These are phyloP conservation scores for Hypoxylon sp. DNA, from an alignment of 2,329 filamentous ascomycete species.

Conservation along the genomic window DNA sequence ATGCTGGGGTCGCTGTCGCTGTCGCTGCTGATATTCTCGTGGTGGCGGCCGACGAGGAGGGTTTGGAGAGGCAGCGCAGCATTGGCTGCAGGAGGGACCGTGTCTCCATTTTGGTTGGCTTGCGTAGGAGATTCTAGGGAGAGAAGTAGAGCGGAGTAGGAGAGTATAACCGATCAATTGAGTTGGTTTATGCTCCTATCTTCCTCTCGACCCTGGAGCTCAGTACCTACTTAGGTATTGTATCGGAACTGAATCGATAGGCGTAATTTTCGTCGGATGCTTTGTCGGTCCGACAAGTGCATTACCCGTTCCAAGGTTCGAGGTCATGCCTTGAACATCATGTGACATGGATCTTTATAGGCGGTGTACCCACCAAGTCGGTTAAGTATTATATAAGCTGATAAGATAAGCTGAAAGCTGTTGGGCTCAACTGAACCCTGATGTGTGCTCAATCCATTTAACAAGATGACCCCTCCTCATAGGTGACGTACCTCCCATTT, in stretches of 20 bases:
- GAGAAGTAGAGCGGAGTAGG: not conserved
- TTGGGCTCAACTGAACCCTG: constrained; percentile 14
- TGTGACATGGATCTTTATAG: constrained; percentile 6
- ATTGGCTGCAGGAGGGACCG: constrained; percentile 45
- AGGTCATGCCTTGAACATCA: constrained; percentile 1
- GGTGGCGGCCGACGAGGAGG: constrained; percentile 22
- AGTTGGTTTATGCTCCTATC: constrained; percentile 5
- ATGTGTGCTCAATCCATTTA: constrained; percentile 18
- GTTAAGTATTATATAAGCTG: constrained; percentile 14
- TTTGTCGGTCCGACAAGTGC: constrained; percentile 24
- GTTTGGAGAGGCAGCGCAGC: constrained; percentile 30
- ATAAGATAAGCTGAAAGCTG: constrained; percentile 9
- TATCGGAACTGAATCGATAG: not conserved
- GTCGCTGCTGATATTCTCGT: constrained; percentile 13
- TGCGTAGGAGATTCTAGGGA: not conserved
- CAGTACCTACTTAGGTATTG: constrained; percentile 2
- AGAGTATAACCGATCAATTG: not conserved
- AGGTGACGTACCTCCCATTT: constrained; percentile 35
- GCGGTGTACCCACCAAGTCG: not conserved
- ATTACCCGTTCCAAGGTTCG: too few relatives aligned
- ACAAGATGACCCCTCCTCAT: constrained; percentile 27
- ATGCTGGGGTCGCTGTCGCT: constrained; percentile 44
- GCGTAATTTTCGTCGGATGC: constrained; percentile 34
- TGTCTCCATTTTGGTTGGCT: constrained; percentile 44
- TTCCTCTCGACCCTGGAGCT: constrained; percentile 19